A percentile compares a stretch with the other conserved stretches of the same genome.
phyloP scores from a whole-genome alignment of 331 rosid species.

The Quercus lobata region DNA sequence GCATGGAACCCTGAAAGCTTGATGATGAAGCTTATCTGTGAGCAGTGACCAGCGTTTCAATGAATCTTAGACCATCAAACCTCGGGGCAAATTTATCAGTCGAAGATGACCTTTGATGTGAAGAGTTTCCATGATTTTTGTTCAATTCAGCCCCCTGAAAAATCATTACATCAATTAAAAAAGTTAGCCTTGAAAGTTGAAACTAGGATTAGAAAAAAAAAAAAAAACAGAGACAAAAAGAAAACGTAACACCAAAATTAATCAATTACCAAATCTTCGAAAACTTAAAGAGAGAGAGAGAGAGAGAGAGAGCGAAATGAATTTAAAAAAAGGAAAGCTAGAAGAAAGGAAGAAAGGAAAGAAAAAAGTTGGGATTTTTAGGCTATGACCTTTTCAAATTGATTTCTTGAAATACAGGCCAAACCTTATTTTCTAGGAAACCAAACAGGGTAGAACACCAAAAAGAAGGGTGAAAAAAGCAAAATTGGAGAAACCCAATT shows the following conservation, averaged over 20 bases:
- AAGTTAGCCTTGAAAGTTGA: background rate
- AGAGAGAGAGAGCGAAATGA: too few species aligned
- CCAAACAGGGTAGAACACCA: background rate
- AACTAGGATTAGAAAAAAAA: background rate
- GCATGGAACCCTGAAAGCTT: background rate
- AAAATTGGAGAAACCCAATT: background rate
- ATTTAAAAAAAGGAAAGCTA: too few species aligned
- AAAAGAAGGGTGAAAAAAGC: background rate
- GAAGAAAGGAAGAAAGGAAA: background rate
- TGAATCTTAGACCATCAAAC: slow-evolving; percentile 83
- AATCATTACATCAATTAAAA: background rate
- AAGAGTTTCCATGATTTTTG: slow-evolving; percentile 19
- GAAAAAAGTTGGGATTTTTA: background rate
- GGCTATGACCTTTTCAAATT: background rate
- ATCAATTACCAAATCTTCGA: background rate
- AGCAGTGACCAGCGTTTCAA: slow-evolving; percentile 78
- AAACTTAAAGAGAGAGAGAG: background rate
- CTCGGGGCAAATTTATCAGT: slow-evolving; percentile 71
- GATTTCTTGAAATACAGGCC: background rate
- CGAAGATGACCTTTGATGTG: slow-evolving; percentile 30
- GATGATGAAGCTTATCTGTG: slow-evolving; percentile 46
- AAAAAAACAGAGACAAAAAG: background rate
- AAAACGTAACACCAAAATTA: background rate
- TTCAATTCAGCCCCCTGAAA: slow-evolving; percentile 38
- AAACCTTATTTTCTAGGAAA: background rate